A percentile compares a stretch with the other conserved stretches of the same genome.
phyloP scores from a whole-genome alignment of 1,139 yeast species.

The Candida glucosophila region DNA sequence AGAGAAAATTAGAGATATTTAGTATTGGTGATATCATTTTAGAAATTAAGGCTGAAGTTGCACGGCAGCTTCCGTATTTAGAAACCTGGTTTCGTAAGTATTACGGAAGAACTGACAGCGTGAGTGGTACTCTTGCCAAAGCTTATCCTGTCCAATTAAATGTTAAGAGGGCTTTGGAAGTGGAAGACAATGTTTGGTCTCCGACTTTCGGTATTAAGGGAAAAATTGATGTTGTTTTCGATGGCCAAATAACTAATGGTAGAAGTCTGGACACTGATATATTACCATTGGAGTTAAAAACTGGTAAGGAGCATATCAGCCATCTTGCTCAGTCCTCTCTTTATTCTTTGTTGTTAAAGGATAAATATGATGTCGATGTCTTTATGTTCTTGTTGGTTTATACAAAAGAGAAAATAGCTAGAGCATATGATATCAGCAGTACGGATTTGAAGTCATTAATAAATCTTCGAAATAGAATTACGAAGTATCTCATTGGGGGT shows the following conservation, averaged over 20 bases:
- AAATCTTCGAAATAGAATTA: conserved; percentile 63
- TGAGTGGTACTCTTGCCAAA: too few relatives aligned
- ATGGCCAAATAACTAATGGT: conserved; percentile 36
- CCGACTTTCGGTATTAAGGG: conserved; percentile 92
- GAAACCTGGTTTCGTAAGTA: conserved; percentile 55
- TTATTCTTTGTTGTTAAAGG: conserved; percentile 74
- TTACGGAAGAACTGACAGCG: conserved; percentile 15
- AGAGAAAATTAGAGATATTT: conserved; percentile 42
- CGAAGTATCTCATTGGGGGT: conserved; percentile 48
- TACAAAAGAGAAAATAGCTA: conserved; percentile 52
- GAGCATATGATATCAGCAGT: conserved; percentile 45
- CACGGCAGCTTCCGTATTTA: conserved; percentile 47
- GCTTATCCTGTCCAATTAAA: conserved; percentile 37
- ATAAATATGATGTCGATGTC: conserved; percentile 65
- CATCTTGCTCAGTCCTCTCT: conserved; percentile 86
- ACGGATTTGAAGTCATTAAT: conserved; percentile 55
- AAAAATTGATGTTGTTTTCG: conserved; percentile 78
- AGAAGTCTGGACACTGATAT: conserved; percentile 31
- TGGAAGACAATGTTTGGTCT: conserved; percentile 89
- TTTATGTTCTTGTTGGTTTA: conserved; percentile 65
- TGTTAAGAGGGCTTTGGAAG: conserved; percentile 61
- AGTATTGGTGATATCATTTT: conserved; percentile 47
- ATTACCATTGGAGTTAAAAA: conserved; percentile 82
- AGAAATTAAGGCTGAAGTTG: conserved; percentile 32
- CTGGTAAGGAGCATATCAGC: conserved; percentile 59